Evolutionary conservation across 805 yeast species (phyloP).

Genomic region (Saccharomyces jurei): DNA sequence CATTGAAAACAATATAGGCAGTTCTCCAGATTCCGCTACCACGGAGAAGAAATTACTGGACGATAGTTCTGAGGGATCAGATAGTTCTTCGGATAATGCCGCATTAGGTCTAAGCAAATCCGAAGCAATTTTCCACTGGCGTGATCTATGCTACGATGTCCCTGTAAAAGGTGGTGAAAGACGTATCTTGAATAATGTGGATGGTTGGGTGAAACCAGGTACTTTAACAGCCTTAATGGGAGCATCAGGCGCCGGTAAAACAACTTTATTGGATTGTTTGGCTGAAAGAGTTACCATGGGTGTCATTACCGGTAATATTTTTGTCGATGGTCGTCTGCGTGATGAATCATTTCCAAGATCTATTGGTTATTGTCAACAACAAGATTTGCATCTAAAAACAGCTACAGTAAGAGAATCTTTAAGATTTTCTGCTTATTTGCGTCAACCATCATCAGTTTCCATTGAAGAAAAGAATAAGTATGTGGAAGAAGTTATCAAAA

Average conservation of each 20-base stretch:
- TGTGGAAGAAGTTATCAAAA: conserved; percentile 52
- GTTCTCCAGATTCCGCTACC: conserved; percentile 1
- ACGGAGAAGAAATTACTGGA: conserved; percentile 4
- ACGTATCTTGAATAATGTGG: conserved; percentile 47
- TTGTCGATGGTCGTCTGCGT: conserved; percentile 46
- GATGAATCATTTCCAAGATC: conserved; percentile 43
- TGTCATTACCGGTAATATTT: conserved; percentile 48
- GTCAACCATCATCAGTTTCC: conserved; percentile 46
- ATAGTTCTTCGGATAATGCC: neutral
- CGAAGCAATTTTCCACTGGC: conserved; percentile 57
- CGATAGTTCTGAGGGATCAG: neutral
- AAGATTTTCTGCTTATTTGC: conserved; percentile 47
- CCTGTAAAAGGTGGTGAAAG: conserved; percentile 46
- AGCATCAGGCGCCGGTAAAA: conserved; percentile 66
- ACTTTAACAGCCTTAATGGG: conserved; percentile 64
- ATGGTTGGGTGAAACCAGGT: conserved; percentile 70
- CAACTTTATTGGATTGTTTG: conserved; percentile 56
- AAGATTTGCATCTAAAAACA: conserved; percentile 51
- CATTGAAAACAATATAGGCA: conserved; percentile 17
- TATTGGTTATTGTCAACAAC: conserved; percentile 63
- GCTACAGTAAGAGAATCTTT: conserved; percentile 65
- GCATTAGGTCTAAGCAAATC: conserved; percentile 14
- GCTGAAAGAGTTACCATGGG: conserved; percentile 53
- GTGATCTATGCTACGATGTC: conserved; percentile 55
- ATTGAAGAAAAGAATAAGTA: conserved; percentile 46